Conservation (phyloP, 2,329 filamentous ascomycete species). For the Tolypocladium nubicola region DNA sequence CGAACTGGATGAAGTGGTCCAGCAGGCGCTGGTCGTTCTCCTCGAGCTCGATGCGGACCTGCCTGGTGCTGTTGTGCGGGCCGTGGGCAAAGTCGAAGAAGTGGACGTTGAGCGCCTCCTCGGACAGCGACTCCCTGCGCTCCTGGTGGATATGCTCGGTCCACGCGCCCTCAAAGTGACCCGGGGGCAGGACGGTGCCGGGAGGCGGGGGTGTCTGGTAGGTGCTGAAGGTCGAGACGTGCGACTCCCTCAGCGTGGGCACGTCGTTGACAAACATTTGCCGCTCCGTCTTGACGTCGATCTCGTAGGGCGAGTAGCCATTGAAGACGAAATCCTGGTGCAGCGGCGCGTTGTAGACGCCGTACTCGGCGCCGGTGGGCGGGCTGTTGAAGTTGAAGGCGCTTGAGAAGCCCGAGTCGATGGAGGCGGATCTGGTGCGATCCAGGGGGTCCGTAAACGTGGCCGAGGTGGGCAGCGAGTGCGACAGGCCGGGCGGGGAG, state of each 20-base stretch:
- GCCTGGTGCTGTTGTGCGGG: conserved; percentile 48
- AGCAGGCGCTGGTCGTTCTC: conserved; percentile 79
- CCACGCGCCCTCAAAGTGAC: conserved; percentile 56
- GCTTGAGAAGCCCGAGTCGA: conserved; percentile 67
- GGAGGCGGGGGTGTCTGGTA: conserved; percentile 68
- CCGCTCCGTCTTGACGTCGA: conserved; percentile 91
- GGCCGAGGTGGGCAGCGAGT: conserved; percentile 72
- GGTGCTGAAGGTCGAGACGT: conserved; percentile 87
- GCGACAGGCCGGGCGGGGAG: conserved; percentile 69
- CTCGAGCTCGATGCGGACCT: conserved; percentile 71
- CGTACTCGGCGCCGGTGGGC: conserved; percentile 43
- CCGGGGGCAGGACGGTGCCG: conserved; percentile 54
- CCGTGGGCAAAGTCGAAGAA: conserved; percentile 76
- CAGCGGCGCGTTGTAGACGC: conserved; percentile 52
- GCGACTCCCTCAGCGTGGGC: conserved; percentile 74
- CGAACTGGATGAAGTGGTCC: conserved; percentile 82
- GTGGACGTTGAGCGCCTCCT: conserved; percentile 61
- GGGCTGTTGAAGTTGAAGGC: conserved; percentile 64
- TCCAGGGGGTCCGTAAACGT: conserved; percentile 67
- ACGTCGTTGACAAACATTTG: conserved; percentile 91
- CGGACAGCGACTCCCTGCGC: conserved; percentile 52
- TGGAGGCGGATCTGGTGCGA: conserved; percentile 64
- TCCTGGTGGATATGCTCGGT: conserved; percentile 22
- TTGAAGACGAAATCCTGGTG: conserved; percentile 49
- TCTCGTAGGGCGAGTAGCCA: conserved; percentile 71